Evolutionary conservation across 2,329 filamentous ascomycete species (phyloP).

Genomic region (Phaeoacremonium minimum): DNA sequence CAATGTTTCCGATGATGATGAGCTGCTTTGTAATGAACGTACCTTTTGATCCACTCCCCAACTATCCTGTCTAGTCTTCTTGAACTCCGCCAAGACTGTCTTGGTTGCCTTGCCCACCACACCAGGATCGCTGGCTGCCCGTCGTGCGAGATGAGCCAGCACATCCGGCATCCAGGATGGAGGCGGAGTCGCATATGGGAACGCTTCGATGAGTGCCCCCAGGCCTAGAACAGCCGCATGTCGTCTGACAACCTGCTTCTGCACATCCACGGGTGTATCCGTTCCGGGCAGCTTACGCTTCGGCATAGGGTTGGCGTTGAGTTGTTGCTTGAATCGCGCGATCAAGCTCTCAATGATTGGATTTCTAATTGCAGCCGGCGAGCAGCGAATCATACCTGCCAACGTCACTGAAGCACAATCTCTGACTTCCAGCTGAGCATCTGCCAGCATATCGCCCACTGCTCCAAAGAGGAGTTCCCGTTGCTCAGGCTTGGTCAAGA

Average conservation of each 20-base stretch:
- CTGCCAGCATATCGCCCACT: constrained; percentile 92
- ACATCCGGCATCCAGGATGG: constrained; percentile 93
- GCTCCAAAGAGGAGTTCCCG: constrained; percentile 81
- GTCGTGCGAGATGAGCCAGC: constrained; percentile 76
- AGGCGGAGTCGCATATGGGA: constrained; percentile 91
- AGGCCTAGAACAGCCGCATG: constrained; percentile 91
- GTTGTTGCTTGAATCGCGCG: constrained; percentile 70
- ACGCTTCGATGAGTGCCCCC: constrained; percentile 88
- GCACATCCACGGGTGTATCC: constrained; percentile 65
- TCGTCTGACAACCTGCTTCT: constrained; percentile 73
- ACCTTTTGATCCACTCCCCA: constrained; percentile 99
- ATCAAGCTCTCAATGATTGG: constrained; percentile 74
- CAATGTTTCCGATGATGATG: not conserved
- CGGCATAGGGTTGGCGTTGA: constrained; percentile 83
- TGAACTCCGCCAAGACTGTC: constrained; percentile 90
- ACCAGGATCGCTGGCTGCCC: constrained; percentile 83
- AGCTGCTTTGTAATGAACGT: constrained; percentile 24
- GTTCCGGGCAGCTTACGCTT: constrained; percentile 63
- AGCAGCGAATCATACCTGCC: constrained; percentile 97
- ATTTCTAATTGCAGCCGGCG: constrained; percentile 73
- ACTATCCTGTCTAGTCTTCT: constrained; percentile 98
- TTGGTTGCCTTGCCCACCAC: constrained; percentile 96
- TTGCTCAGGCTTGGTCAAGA: constrained; percentile 72
- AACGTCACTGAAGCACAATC: constrained; percentile 89
- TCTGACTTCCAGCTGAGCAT: constrained; percentile 88